Evolutionary conservation across 2,329 filamentous ascomycete species (phyloP), one percentile per base, ranked within the genome.

Genomic region (Colletotrichum lentis): DNA sequence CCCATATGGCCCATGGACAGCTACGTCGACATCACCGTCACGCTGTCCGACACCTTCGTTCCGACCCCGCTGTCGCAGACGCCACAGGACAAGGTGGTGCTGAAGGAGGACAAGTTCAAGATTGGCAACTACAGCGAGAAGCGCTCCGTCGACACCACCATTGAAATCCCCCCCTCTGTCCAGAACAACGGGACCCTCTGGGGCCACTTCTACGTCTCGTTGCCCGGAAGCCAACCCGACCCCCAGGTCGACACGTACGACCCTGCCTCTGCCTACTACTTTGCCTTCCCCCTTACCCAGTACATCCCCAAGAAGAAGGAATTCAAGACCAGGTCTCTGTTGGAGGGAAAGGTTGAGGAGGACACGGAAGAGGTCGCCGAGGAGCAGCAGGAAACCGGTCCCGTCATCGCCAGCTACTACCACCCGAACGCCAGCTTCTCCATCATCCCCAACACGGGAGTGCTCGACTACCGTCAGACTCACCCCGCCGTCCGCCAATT

Each of bases 131-230:
- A 85, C 76, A 90, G 88, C 66, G 94, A 98, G 74, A 90, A 86
- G 75, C 88, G 96, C 65, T 85, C 90, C 62, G 85, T 94, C 66
- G 90, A 95, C 72, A 92, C 91, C 7, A 90, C 84, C 44, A 93
- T 99, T 76, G 80, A 84, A 3, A 89, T 98, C 4, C 95, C 96
- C 3, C 83, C 84, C 70, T 84, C 88, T 49, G 94, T 97, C 0
- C 94, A 97, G 83, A 86, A 94, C 72, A 98, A 98, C 77, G 94
- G 93, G 41, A 97, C 95, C 1, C 86, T 99, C 11, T 97, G 93
- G 89, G 95, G 92, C 2, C 96, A 99, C 78, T 96, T 98, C 79
- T 97, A 94, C 74, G 83, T 98, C 69, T 93, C 89, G 12, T 87
- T 97, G 71, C 82, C 89, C 11, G 95, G 94, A 61, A 87, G 88